Percentiles rank a stretch among this genome's conserved stretches.
Evolutionary conservation across 371 early-diverging fungal genomes (phyloP).

Genomic region (Capniomyces stellatus): DNA sequence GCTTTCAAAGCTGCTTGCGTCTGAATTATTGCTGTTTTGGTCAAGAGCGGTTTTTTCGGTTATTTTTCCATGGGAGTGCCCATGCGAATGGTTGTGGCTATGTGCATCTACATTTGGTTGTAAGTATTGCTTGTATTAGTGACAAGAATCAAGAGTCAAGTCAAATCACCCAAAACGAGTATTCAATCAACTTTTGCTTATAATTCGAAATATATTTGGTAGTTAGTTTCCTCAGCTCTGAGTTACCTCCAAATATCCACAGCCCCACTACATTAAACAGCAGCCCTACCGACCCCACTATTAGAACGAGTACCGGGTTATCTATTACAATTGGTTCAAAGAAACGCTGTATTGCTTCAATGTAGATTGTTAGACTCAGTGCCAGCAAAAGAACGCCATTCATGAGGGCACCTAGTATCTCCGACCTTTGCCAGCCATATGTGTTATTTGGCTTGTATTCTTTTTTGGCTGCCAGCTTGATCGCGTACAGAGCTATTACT

Average conservation of each 20-base stretch:
- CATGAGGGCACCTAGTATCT: constrained; percentile 76
- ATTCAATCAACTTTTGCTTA: no score
- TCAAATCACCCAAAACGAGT: no score
- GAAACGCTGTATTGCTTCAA: constrained; percentile 78
- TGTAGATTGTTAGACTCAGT: constrained; percentile 68
- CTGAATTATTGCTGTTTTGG: no score
- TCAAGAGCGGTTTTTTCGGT: no score
- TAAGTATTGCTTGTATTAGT: no score
- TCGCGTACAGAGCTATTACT: constrained; percentile 66
- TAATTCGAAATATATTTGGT: no score
- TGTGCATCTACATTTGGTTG: no score
- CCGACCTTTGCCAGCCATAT: constrained; percentile 83
- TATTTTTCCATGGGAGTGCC: no score
- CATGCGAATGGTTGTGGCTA: no score
- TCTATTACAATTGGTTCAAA: constrained; percentile 41
- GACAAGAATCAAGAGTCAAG: no score
- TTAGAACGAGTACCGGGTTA: constrained; percentile 55
- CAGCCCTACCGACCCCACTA: constrained; percentile 69
- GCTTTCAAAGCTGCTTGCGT: no score
- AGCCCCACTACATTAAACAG: constrained; percentile 68
- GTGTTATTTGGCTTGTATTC: constrained; percentile 42
- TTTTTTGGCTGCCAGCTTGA: constrained; percentile 24
- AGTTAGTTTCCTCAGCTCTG: no score
- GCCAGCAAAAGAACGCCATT: constrained; percentile 80
- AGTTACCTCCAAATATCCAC: constrained; percentile 41